These are phyloP conservation scores for Sporisorium iseilematis-ciliati DNA, from an alignment of 1,284 basidiomycete genomes.

Conservation along the genomic window DNA sequence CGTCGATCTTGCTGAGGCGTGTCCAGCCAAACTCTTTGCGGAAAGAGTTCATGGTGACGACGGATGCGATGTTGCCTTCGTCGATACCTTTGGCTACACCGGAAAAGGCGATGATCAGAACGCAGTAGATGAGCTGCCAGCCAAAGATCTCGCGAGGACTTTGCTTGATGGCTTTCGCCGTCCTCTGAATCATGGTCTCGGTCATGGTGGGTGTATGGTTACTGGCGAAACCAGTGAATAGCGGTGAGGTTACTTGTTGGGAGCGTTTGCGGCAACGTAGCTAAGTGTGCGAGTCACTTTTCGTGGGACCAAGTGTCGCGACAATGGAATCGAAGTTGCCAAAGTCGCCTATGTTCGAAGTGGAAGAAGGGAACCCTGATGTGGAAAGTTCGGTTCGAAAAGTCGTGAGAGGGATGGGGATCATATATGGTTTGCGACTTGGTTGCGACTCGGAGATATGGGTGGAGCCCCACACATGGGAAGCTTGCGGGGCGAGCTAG, in stretches of 20 bases:
- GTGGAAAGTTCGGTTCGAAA: background rate
- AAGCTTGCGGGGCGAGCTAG: background rate
- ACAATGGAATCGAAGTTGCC: too few species aligned
- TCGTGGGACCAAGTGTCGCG: too few species aligned
- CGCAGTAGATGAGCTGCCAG: conserved; percentile 14
- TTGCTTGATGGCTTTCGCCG: conserved; percentile 13
- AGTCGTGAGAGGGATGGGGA: background rate
- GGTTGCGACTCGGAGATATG: background rate
- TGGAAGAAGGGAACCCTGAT: background rate
- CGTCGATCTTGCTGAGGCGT: conserved; percentile 4
- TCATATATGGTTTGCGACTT: background rate
- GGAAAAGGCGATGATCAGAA: conserved; percentile 10
- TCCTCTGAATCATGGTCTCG: conserved; percentile 11
- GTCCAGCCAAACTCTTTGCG: conserved; percentile 11
- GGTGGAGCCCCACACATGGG: background rate
- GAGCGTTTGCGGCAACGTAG: too few species aligned
- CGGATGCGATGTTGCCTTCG: conserved; percentile 13
- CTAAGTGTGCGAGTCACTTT: too few species aligned
- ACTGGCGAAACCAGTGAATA: too few species aligned
- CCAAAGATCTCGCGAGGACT: conserved; percentile 18
- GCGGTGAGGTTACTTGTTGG: too few species aligned
- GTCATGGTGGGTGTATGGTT: too few species aligned
- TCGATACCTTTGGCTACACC: conserved; percentile 14
- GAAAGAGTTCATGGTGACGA: conserved; percentile 14
- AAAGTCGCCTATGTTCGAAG: too few species aligned